Base-by-base conservation (phyloP, 495 filamentous ascomycete genomes). In the Tuber borchii region DNA sequence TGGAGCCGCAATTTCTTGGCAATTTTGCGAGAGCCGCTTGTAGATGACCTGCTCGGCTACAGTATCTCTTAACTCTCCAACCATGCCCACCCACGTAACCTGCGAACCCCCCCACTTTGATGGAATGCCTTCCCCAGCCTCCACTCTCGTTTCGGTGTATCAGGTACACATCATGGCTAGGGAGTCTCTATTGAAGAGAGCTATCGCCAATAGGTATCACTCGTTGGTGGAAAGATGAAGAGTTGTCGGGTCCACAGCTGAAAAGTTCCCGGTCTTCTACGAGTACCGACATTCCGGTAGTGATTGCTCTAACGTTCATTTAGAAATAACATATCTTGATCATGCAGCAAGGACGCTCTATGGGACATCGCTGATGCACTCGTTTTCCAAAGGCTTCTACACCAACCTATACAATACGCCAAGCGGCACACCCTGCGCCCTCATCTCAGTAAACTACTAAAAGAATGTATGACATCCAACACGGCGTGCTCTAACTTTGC, bases 181-280 rank as follows among this genome's bases (percentile, higher is more conserved):
- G 61, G 76, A 72, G 42, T 48, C 9, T 34, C 51, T 78, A 8
- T 34, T 78, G 51, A 39, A 79, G 70, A 68, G 70, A 43, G 76
- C 42, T 46, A 20, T 79, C 20, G 37, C 34, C 17, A 73, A 68
- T 79, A n/a, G 71, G 46, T 96, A 97, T 84, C 90, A 91, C 76
- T 82, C 83, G 44, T 84, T 87, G 78, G 86, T 97, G 48, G 92
- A 95, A 80, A 81, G 78, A 12, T 87, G 96, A 73, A 88, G 92
- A 98, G 79, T 98, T n/a, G n/a, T n/a, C n/a, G n/a, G n/a, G 93
- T 85, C 95, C 95, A 44, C 90, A 92, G 87, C 86, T 97, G n/a
- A 87, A 88, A 83, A 91, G 94, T 93, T 85, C 45, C 34, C 79
- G 17, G 51, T 51, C 34, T 22, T 39, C 37, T n/a, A 48, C 48